phyloP scores from a whole-genome alignment of 2,329 filamentous ascomycete species.

The Penicillium sp. region DNA sequence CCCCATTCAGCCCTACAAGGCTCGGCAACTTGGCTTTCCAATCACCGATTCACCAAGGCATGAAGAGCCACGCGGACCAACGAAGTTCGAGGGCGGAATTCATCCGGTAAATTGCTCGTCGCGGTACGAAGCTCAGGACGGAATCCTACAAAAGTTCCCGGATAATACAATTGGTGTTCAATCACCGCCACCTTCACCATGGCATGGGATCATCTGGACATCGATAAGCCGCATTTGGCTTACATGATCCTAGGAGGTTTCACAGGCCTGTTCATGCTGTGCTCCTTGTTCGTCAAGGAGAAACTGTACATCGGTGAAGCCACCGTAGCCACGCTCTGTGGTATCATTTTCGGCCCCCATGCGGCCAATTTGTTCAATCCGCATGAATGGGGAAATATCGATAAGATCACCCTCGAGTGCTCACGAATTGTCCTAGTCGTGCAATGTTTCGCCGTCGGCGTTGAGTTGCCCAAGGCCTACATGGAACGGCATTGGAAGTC shows the following conservation, averaged over 20 bases:
- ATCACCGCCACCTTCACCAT: slow-evolving; percentile 32
- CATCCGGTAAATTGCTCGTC: slow-evolving; percentile 22
- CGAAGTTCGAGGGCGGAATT: slow-evolving; percentile 25
- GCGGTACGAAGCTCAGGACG: slow-evolving; percentile 6
- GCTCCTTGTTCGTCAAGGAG: slow-evolving; percentile 97
- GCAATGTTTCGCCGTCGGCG: slow-evolving; percentile 70
- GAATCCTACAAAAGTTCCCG: not conserved
- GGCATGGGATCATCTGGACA: slow-evolving; percentile 54
- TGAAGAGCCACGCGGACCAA: slow-evolving; percentile 23
- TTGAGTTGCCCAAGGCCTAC: slow-evolving; percentile 70
- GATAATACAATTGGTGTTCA: slow-evolving; percentile 2
- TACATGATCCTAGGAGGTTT: slow-evolving; percentile 98
- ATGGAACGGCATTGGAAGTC: slow-evolving; percentile 99
- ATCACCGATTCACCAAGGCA: slow-evolving; percentile 23
- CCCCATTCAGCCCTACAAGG: slow-evolving; percentile 18
- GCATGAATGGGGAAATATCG: slow-evolving; percentile 61
- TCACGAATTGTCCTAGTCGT: slow-evolving; percentile 70
- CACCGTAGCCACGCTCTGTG: slow-evolving; percentile 75
- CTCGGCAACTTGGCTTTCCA: slow-evolving; percentile 9
- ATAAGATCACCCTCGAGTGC: slow-evolving; percentile 67
- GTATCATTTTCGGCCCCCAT: slow-evolving; percentile 69
- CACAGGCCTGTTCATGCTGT: slow-evolving; percentile 96
- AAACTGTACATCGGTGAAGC: slow-evolving; percentile 98
- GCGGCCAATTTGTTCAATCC: slow-evolving; percentile 64
- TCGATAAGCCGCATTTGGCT: slow-evolving; percentile 95